phyloP scores from a whole-genome alignment of 257 asterid species.

The Asclepias syriaca region DNA sequence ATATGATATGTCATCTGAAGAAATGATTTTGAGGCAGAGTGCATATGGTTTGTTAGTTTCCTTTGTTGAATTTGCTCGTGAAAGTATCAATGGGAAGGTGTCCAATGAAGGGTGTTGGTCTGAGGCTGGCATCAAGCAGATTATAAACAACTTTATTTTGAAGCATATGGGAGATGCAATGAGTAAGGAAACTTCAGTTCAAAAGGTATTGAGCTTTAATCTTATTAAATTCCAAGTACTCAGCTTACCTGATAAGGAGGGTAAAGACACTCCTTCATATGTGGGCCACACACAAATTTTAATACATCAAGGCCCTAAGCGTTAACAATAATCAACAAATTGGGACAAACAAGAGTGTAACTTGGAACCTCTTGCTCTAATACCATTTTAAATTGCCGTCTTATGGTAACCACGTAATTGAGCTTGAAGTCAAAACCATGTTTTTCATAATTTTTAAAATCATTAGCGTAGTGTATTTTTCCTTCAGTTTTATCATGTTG shows the following conservation, averaged over 20 bases:
- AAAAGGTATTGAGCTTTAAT: constrained; percentile 47
- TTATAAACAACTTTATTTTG: constrained; percentile 52
- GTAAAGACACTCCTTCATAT: too few species aligned
- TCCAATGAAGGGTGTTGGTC: constrained; percentile 44
- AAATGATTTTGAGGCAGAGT: constrained; percentile 76
- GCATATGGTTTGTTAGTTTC: constrained; percentile 68
- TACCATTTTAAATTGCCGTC: too few species aligned
- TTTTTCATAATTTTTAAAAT: neutral
- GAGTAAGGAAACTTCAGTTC: constrained; percentile 60
- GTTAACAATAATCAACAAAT: too few species aligned
- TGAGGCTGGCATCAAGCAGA: constrained; percentile 42
- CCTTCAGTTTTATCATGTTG: neutral
- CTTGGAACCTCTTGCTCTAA: too few species aligned
- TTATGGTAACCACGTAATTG: too few species aligned
- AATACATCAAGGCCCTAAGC: too few species aligned
- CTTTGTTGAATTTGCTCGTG: constrained; percentile 60
- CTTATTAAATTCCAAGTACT: neutral
- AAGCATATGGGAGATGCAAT: constrained; percentile 88
- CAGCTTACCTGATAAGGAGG: too few species aligned
- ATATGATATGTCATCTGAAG: constrained; percentile 80
- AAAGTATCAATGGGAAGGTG: constrained; percentile 38
- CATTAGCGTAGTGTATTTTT: neutral
- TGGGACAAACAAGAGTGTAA: too few species aligned
- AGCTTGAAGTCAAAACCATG: constrained; percentile 3
- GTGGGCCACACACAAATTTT: too few species aligned